These are phyloP conservation scores for Xylaria cubensis DNA, from an alignment of 495 filamentous ascomycete species.

Conservation along the genomic window DNA sequence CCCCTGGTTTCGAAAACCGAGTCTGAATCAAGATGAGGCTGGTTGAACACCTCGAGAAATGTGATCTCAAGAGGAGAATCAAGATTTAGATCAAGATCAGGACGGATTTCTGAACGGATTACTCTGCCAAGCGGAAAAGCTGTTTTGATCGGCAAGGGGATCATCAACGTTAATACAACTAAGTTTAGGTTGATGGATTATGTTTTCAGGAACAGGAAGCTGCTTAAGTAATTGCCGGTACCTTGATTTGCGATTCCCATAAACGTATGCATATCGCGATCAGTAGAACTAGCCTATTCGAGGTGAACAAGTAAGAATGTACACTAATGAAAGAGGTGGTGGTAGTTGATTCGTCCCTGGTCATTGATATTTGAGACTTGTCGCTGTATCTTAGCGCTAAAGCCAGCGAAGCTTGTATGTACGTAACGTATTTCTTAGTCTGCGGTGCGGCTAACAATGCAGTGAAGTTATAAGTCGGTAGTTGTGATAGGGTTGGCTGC, in stretches of 20 bases:
- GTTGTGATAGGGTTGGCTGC: conserved; percentile 10
- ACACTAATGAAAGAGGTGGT: not conserved
- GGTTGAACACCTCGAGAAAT: not conserved
- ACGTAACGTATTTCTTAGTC: not conserved
- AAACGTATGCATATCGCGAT: not conserved
- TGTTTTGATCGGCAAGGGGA: conserved; percentile 14
- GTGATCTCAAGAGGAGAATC: not conserved
- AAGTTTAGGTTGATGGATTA: not conserved
- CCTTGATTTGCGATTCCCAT: not conserved
- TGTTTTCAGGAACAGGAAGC: conserved; percentile 9
- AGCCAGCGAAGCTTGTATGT: not conserved
- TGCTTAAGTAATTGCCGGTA: conserved; percentile 7
- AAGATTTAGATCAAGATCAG: conserved; percentile 17
- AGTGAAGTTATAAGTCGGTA: not conserved
- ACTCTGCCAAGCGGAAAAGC: not conserved
- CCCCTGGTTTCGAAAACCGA: not conserved
- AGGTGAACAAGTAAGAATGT: not conserved
- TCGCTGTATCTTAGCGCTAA: not conserved
- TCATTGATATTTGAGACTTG: not conserved
- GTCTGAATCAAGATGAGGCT: not conserved
- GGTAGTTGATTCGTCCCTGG: not conserved
- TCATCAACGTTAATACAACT: not conserved
- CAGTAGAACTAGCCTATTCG: not conserved
- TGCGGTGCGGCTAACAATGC: too few species aligned
- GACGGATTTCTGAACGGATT: not conserved